A percentile compares a stretch with the other conserved stretches of the same genome.
These are phyloP conservation scores for Citrus mangshanensis DNA, from an alignment of 345 rosid genomes.

Conservation along the genomic window DNA sequence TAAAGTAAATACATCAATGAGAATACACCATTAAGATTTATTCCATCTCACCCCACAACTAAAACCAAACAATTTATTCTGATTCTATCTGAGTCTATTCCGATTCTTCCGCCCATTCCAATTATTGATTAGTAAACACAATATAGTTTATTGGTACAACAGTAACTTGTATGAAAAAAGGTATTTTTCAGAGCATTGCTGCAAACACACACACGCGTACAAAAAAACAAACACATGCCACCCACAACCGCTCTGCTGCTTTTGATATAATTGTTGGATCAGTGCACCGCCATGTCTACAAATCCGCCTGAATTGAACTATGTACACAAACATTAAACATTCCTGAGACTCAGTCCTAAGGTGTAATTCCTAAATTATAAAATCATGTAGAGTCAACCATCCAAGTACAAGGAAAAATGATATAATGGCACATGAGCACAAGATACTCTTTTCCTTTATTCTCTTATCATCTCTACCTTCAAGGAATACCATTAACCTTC, in stretches of 20 bases:
- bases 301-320: conserved; percentile 72
- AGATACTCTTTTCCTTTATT: not conserved
- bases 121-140: too few relatives aligned
- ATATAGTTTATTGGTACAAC: not conserved
- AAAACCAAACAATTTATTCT: too few relatives aligned
- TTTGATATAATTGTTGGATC: conserved; percentile 95
- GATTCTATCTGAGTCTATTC: too few relatives aligned
- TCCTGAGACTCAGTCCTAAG: not conserved
- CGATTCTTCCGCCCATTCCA: too few relatives aligned
- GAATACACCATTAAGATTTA: too few relatives aligned
- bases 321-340: not conserved
- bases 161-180: not conserved
- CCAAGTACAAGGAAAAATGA: not conserved
- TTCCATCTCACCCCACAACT: too few relatives aligned
- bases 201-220: not conserved
- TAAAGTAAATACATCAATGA: too few relatives aligned
- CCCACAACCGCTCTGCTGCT: conserved; percentile 91
- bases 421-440: not conserved
- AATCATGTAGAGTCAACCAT: not conserved
- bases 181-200: not conserved
- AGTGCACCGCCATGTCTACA: conserved; percentile 98
- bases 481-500: conserved; percentile 96
- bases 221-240: conserved; percentile 28
- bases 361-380: not conserved
- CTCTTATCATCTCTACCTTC: conserved; percentile 57